These are phyloP conservation scores for Aspergillus bombycis DNA, from an alignment of 2,329 filamentous ascomycete genomes.

Conservation along the genomic window DNA sequence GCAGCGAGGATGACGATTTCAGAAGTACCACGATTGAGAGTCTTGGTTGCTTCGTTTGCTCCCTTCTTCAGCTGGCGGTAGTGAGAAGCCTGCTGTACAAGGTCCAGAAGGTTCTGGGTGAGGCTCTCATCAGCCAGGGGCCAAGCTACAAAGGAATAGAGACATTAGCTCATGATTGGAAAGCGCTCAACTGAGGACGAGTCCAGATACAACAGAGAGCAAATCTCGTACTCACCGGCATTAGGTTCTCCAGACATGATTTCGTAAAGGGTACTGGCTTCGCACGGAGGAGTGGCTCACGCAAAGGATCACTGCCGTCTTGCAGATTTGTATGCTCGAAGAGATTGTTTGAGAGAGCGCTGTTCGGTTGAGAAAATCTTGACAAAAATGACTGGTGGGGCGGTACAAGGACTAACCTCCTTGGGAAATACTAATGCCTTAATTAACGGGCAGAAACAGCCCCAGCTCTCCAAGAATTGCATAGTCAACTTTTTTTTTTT, in stretches of 20 bases:
- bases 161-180: slow-evolving; percentile 12
- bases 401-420: neutral
- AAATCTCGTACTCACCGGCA: slow-evolving; percentile 27
- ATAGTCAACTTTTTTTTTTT: neutral
- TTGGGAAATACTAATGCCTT: neutral
- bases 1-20: slow-evolving; percentile 89
- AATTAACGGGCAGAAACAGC: neutral
- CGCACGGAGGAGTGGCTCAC: slow-evolving; percentile 38
- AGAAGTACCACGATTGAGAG: slow-evolving; percentile 84
- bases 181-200: neutral
- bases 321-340: slow-evolving; percentile 14
- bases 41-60: slow-evolving; percentile 85
- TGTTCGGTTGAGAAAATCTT: slow-evolving; percentile 6
- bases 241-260: slow-evolving; percentile 38
- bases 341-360: neutral
- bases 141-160: slow-evolving; percentile 56
- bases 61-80: slow-evolving; percentile 82
- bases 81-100: slow-evolving; percentile 70
- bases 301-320: slow-evolving; percentile 41
- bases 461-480: neutral
- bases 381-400: slow-evolving; percentile 1
- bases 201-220: neutral
- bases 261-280: slow-evolving; percentile 19
- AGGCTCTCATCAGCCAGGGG: slow-evolving; percentile 73
- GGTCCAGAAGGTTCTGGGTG: slow-evolving; percentile 79